Base-by-base conservation (phyloP, 208 protist species). In the Leishmania turanica region DNA sequence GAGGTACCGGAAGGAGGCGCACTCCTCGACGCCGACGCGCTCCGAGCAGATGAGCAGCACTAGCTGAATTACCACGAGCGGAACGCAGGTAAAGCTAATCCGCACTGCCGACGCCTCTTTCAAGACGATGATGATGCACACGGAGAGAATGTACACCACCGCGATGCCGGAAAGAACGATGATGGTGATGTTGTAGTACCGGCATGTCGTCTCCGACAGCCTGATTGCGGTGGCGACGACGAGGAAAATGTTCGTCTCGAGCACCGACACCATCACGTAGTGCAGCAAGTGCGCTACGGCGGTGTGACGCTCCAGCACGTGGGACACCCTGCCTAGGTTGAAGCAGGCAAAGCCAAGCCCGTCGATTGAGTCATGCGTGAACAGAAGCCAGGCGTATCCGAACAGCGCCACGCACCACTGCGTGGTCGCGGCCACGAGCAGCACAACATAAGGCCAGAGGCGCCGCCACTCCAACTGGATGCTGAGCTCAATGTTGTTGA, bases 271-370 rank as follows among this genome's bases (percentile, higher is more conserved):
- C 42, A 87, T 84, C 56, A 92, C 53, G 66, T 85, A 87, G 79
- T 90, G 87, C 37, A 93, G 70, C 51, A 88, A 53, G 68, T 89
- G 85, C 31, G 79, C 68, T 17, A 91, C 74, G 5, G 75, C 88
- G 68, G 78, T 90, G 81, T 92, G 72, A 13, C 79, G 69, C 66
- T 89, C 84, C 65, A 93, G 68, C 56, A 45, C 69, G 56, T 88
- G 83, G 68, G 77, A 40, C 19, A 79, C 66, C 56, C 77, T 79
- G 4, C 76, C 79, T 70, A 89, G 83, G 47, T 89, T 88, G 88
- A 94, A 96, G 82, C 90, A 89, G 8, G 93, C 89, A 75, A 95
- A 95, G 66, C 93, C 93, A 53, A 95, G 85, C 24, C 81, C 80
- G 80, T 87, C 90, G 53, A 92, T 90, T 13, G 91, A 96, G 69